Evolutionary conservation across 1,284 basidiomycete species (phyloP), one percentile per base, ranked within the genome.

Genomic region (Pterula multifida): DNA sequence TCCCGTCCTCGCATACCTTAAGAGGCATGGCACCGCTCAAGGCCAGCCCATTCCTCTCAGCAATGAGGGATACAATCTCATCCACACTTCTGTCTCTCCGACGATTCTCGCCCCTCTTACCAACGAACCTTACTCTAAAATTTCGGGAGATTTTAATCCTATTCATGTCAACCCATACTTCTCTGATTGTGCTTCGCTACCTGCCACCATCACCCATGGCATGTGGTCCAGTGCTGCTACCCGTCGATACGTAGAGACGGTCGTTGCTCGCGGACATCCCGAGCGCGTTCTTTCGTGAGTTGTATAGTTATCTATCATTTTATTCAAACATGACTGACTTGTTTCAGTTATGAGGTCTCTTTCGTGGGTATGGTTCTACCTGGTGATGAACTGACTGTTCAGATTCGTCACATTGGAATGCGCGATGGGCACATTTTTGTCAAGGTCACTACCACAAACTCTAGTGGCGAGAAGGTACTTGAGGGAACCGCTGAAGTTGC

Each of bases 101-200:
- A 65, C 72, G 1, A 91, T 90, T 71, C 79, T 69, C 50, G 75
- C 90, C 2, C 90, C 94, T 15, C 71, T 88, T 39, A 90, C 90
- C 50, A 98, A 98, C 65, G 83, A 96, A 68, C 86, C 93, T 2
- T 98, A 98, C 72, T 97, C 93, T 3, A 84, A 86, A 65, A 81
- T 94, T 53, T 98, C 95, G 1, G 94, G 95, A 47, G 96, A 98
- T 68, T 98, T 91, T 76, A 98, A 88, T 59, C 87, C 90, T n/a
- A 96, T 98, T 58, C 96, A 98, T 67, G 75, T 96, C 68, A 98
- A 98, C 69, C 96, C 95, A 0, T 98, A 98, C 75, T 98, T 98
- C 72, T 81, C 95, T 24, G 86, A 92, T 64, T 92, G 90, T 59
- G 94, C 95, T 13, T 80, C 85, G 19, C 81, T 98, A 21, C 95